phyloP scores from a whole-genome alignment of 2,329 filamentous ascomycete genomes.

The Cryphonectria parasitica region DNA sequence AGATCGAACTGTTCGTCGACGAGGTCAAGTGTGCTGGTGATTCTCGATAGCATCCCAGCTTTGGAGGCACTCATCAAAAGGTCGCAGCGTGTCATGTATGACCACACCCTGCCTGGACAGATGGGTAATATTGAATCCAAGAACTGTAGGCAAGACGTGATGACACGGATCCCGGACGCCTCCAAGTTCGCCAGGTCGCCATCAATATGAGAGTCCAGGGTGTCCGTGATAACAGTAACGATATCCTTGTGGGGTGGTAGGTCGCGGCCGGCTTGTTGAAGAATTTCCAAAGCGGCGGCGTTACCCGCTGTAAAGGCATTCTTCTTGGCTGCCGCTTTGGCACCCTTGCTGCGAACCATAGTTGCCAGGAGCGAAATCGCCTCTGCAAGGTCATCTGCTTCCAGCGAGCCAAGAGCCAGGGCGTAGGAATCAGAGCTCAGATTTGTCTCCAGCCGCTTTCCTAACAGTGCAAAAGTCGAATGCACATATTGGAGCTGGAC shows the following conservation, averaged over 20 bases:
- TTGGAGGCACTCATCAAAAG: slow-evolving; percentile 78
- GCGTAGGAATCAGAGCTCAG: slow-evolving; percentile 59
- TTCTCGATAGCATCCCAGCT: slow-evolving; percentile 74
- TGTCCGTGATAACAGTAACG: slow-evolving; percentile 78
- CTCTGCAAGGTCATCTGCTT: slow-evolving; percentile 69
- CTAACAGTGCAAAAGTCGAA: slow-evolving; percentile 79
- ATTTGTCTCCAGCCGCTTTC: slow-evolving; percentile 73
- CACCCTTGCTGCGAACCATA: slow-evolving; percentile 60
- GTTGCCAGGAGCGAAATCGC: slow-evolving; percentile 75
- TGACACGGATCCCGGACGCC: slow-evolving; percentile 66
- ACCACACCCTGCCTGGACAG: slow-evolving; percentile 87
- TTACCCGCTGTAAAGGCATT: slow-evolving; percentile 20
- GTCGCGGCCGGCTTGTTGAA: slow-evolving; percentile 62
- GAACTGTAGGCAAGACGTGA: slow-evolving; percentile 77
- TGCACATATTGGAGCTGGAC: slow-evolving; percentile 79
- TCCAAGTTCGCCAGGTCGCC: slow-evolving; percentile 61
- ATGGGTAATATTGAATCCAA: slow-evolving; percentile 72
- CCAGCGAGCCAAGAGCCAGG: slow-evolving; percentile 56
- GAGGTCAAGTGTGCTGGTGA: slow-evolving; percentile 83
- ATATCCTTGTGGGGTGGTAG: slow-evolving; percentile 70
- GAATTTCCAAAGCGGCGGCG: slow-evolving; percentile 50
- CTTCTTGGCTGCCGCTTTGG: slow-evolving; percentile 39
- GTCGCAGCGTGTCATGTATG: slow-evolving; percentile 80
- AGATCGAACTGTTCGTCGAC: slow-evolving; percentile 77
- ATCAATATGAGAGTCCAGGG: slow-evolving; percentile 74